Percentiles rank a stretch among this genome's conserved stretches.
Evolutionary conservation across 306 rosid genomes (phyloP).

Genomic region (Parietaria judaica): DNA sequence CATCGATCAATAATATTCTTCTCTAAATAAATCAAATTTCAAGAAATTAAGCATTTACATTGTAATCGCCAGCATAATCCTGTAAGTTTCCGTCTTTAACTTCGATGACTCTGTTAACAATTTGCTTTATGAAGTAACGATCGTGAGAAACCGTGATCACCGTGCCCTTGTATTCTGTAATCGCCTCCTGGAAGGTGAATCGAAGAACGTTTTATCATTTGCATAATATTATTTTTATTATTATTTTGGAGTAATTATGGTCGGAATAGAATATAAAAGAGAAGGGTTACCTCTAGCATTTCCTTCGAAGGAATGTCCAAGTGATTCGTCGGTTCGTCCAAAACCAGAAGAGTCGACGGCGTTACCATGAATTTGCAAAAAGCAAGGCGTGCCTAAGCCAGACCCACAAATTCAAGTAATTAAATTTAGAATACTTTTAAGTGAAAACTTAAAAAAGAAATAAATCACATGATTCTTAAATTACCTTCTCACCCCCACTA

Average conservation of each 20-base stretch:
- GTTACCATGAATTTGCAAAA: slow-evolving; percentile 97
- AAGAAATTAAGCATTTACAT: slow-evolving; percentile 42
- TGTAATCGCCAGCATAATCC: slow-evolving; percentile 88
- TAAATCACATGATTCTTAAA: not conserved
- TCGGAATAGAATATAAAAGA: not conserved
- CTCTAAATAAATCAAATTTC: not conserved
- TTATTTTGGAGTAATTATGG: not conserved
- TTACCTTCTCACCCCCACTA: slow-evolving; percentile 99
- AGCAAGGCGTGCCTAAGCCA: slow-evolving; percentile 84
- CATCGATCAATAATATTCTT: slow-evolving; percentile 1
- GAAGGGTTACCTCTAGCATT: slow-evolving; percentile 79
- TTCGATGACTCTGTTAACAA: slow-evolving; percentile 90
- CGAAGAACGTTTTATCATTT: slow-evolving; percentile 1
- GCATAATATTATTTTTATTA: no score
- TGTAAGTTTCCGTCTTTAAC: slow-evolving; percentile 60
- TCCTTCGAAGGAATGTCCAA: slow-evolving; percentile 98
- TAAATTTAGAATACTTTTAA: slow-evolving; percentile 10
- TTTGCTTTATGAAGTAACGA: slow-evolving; percentile 87
- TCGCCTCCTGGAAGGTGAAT: slow-evolving; percentile 68
- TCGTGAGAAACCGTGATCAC: slow-evolving; percentile 94
- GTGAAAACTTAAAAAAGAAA: not conserved
- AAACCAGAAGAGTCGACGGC: slow-evolving; percentile 76
- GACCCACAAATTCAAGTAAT: slow-evolving; percentile 14
- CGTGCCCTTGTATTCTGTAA: slow-evolving; percentile 71
- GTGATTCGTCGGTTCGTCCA: slow-evolving; percentile 98